Evolutionary conservation across 2,329 filamentous ascomycete species (phyloP).

Genomic region (Sordariomycetes sp.): DNA sequence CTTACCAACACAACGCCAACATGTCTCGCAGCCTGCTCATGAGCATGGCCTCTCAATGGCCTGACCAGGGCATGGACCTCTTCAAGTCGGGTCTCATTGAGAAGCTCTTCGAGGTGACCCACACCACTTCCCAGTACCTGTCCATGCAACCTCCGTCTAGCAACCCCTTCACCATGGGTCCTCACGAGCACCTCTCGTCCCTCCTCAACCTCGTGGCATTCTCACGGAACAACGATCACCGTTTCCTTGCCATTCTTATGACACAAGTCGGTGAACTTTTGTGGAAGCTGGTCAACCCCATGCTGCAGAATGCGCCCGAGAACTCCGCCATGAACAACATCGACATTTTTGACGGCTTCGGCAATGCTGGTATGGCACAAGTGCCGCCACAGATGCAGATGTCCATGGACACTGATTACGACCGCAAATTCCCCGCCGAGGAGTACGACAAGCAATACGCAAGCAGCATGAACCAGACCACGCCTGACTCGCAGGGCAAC

Average conservation of each 20-base stretch:
- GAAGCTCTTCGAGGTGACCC: slow-evolving; percentile 71
- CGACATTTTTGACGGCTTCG: slow-evolving; percentile 59
- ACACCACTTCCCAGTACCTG: slow-evolving; percentile 65
- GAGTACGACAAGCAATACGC: slow-evolving; percentile 30
- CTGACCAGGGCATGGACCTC: slow-evolving; percentile 63
- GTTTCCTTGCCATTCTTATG: slow-evolving; percentile 68
- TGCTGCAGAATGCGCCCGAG: slow-evolving; percentile 51
- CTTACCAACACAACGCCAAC: slow-evolving; percentile 49
- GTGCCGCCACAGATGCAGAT: slow-evolving; percentile 31
- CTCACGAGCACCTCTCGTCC: slow-evolving; percentile 64
- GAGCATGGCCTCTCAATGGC: slow-evolving; percentile 62
- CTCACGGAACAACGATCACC: slow-evolving; percentile 66
- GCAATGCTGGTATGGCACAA: slow-evolving; percentile 52
- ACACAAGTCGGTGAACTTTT: slow-evolving; percentile 67
- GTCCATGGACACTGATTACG: slow-evolving; percentile 36
- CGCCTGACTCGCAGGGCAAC: slow-evolving; percentile 20
- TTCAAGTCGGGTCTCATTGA: slow-evolving; percentile 69
- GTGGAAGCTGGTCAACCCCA: slow-evolving; percentile 50
- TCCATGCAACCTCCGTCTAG: slow-evolving; percentile 51
- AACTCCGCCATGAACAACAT: slow-evolving; percentile 40
- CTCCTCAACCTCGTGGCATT: slow-evolving; percentile 59
- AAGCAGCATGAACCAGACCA: slow-evolving; percentile 23
- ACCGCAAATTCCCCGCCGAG: slow-evolving; percentile 33
- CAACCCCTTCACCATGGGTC: slow-evolving; percentile 55
- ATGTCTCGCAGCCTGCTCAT: slow-evolving; percentile 54